A percentile compares a stretch with the other conserved stretches of the same genome.
Conservation (phyloP, 192 early-diverging fungal species). For the Umbelopsis vinacea region DNA sequence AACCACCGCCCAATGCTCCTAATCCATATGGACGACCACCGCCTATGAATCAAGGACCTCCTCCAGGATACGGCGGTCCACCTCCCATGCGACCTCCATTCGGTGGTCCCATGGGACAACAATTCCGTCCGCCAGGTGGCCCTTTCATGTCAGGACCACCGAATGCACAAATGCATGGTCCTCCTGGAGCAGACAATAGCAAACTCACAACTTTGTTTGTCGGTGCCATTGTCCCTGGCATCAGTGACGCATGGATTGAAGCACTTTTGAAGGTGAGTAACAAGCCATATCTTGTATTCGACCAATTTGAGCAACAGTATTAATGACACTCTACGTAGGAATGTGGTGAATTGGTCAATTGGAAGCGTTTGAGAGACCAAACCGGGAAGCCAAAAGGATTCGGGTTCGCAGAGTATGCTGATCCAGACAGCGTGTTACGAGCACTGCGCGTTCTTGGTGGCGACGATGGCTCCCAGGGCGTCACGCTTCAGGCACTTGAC, state of each 20-base stretch:
- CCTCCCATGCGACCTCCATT: not conserved
- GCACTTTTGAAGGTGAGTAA: slow-evolving; percentile 60
- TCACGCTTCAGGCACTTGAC: slow-evolving; percentile 44
- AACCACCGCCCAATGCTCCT: slow-evolving; percentile 1
- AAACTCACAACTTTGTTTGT: slow-evolving; percentile 76
- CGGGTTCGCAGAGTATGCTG: slow-evolving; percentile 75
- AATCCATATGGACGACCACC: slow-evolving; percentile 8
- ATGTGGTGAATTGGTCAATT: slow-evolving; percentile 67
- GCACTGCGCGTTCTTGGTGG: slow-evolving; percentile 70
- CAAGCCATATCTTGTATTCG: not conserved
- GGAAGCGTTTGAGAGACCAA: slow-evolving; percentile 72
- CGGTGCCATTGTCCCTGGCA: slow-evolving; percentile 68
- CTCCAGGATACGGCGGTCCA: slow-evolving; percentile 4
- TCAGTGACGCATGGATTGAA: slow-evolving; percentile 69
- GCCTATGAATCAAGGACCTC: slow-evolving; percentile 17
- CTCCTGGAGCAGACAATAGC: slow-evolving; percentile 43
- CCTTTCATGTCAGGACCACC: slow-evolving; percentile 1
- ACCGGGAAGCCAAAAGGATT: slow-evolving; percentile 69
- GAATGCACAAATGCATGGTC: not conserved
- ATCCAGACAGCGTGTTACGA: slow-evolving; percentile 64
- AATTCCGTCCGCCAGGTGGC: slow-evolving; percentile 5
- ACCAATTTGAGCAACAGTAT: not conserved
- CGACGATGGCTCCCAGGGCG: slow-evolving; percentile 51
- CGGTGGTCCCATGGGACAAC: not conserved
- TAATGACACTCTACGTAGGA: slow-evolving; percentile 43